Evolutionary conservation across 129 eudicot species (phyloP), one percentile per base, ranked within the genome.

Genomic region (Ambrosia trifida): DNA sequence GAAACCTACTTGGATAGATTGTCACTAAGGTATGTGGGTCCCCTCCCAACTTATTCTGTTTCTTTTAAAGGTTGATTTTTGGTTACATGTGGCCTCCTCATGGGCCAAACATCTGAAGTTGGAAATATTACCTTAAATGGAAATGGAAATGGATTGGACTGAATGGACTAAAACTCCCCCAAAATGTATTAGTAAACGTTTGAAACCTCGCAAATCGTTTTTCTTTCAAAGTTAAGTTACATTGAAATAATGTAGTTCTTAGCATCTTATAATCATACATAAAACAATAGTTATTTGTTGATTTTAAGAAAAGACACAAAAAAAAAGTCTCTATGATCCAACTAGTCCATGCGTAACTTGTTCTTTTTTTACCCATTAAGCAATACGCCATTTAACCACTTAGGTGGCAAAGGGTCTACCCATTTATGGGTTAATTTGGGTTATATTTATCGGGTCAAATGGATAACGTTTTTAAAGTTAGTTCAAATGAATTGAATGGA

Each of bases 1-100:
- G 98, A 92, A 83, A 92, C 98, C 7, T 92, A 92, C 83, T 83
- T 92, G 2, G 98, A 92, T 69, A 81, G 98, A 66, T 80, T 92
- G 44, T 92, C 98, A 14, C 81, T 92, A 47, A 88, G 98, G 98
- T 92, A 85, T 49, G 54, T 69, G 20, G 49, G 6, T 38, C 17
- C 52, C 5, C 12, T 3, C 16, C 12, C 18, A 11, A 33, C 13
- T 20, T 30, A 13, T 44, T 30, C 40, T 24, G 28, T 66, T 63
- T n/a, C 8, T 46, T 61, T 20, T n/a, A 5, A 10, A 13, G 76
- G 20, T 36, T 17, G 8, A 45, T 6, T 8, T 45, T 46, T 47
- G 47, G 32, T 8, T 52, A 30, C 33, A 46, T 30, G 32, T 50
- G 13, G 24, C 62, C 24, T 40, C 8, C 30, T 67, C 17, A 69